Evolutionary conservation across 345 rosid genomes (phyloP).

Genomic region (Pistacia atlantica): DNA sequence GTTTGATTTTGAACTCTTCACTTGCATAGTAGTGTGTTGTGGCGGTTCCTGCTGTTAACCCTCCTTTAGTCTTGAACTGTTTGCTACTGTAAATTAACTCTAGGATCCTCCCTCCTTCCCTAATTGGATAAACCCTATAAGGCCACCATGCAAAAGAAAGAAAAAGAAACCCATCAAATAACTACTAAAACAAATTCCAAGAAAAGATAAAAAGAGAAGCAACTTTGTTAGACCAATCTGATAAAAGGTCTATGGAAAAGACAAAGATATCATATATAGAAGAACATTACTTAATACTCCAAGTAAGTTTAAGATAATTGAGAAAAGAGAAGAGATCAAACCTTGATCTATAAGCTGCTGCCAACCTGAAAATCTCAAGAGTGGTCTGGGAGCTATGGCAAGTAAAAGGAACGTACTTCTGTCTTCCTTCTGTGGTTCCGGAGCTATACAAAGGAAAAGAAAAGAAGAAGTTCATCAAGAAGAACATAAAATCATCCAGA

Average conservation of each 20-base stretch:
- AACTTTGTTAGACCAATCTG: background rate
- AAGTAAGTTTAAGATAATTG: background rate
- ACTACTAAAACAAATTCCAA: background rate
- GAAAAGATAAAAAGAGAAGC: background rate
- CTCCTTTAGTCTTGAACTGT: constrained; percentile 73
- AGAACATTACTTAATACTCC: background rate
- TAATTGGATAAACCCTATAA: constrained; percentile 65
- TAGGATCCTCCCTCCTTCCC: constrained; percentile 83
- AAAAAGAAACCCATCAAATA: background rate
- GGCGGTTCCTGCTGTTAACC: constrained; percentile 77
- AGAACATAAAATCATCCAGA: background rate
- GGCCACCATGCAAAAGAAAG: background rate
- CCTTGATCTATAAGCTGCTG: constrained; percentile 96
- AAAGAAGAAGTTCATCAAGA: background rate
- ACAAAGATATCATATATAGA: background rate
- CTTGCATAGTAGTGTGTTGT: constrained; percentile 89
- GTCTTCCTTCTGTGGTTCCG: constrained; percentile 94
- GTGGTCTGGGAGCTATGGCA: constrained; percentile 74
- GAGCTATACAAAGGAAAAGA: constrained; percentile 51
- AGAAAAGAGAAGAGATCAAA: constrained; percentile 5
- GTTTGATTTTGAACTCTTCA: constrained; percentile 84
- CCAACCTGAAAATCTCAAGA: constrained; percentile 71
- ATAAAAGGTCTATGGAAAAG: background rate
- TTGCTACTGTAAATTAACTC: constrained; percentile 90
- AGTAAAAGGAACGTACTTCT: constrained; percentile 83